Percentiles rank a stretch among this genome's conserved stretches.
Conservation (phyloP, 768 basidiomycete genomes). For the Daedaleopsis sinensis region DNA sequence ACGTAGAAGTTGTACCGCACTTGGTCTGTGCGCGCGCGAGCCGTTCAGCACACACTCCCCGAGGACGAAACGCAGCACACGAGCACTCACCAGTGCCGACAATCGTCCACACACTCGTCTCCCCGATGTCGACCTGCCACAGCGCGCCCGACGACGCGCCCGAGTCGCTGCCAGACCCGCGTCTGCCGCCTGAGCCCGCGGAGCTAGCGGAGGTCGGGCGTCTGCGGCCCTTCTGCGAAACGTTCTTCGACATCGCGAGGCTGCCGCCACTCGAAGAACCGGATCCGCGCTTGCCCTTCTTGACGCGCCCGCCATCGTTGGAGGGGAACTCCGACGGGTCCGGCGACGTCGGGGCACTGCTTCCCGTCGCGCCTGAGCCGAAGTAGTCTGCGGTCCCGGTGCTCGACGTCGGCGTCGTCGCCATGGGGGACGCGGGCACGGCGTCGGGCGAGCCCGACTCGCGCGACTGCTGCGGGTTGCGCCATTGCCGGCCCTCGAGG, state of each 20-base stretch:
- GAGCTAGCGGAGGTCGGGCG: conserved; percentile 72
- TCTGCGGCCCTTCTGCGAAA: conserved; percentile 61
- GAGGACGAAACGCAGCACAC: conserved; percentile 1
- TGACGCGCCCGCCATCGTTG: conserved; percentile 85
- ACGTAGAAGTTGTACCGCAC: conserved; percentile 94
- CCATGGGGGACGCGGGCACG: conserved; percentile 70
- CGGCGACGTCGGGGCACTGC: conserved; percentile 73
- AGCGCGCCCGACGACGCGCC: conserved; percentile 77
- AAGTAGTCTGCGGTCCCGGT: conserved; percentile 64
- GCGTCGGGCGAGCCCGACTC: conserved; percentile 43
- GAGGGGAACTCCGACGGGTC: conserved; percentile 70
- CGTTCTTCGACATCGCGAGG: conserved; percentile 48
- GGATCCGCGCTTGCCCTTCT: conserved; percentile 75
- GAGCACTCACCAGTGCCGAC: conserved; percentile 77
- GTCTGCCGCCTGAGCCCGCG: conserved; percentile 52
- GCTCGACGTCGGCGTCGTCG: conserved; percentile 52
- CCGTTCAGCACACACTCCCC: conserved; percentile 8
- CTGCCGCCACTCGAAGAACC: conserved; percentile 74
- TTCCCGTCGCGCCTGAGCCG: conserved; percentile 46
- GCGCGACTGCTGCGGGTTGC: conserved; percentile 35
- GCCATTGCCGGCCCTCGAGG: conserved; percentile 81
- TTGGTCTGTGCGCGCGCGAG: conserved; percentile 58
- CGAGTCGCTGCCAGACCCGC: conserved; percentile 66
- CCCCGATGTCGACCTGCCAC: conserved; percentile 91
- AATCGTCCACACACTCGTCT: conserved; percentile 94